Evolutionary conservation across 2,329 filamentous ascomycete species (phyloP), one percentile per base, ranked within the genome.

Genomic region (Karstenula rhodostoma): DNA sequence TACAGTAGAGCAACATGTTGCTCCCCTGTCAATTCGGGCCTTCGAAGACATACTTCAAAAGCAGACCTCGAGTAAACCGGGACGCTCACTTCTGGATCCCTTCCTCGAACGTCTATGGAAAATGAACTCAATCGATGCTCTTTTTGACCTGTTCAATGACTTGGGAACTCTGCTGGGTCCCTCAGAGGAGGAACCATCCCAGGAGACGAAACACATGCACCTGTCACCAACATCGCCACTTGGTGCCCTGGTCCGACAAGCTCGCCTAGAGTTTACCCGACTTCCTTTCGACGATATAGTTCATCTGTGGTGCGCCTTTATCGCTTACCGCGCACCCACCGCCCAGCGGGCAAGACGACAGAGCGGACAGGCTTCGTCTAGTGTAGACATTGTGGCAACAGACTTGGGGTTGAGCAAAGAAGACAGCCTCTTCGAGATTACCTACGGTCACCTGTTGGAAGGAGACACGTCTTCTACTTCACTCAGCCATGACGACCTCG

Each of bases 81-180:
- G 93, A 2, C 86, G 91, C 50, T 90, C 86, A n/a, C 80, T 97
- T n/a, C 95, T 94, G 88, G 93, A 98, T 73, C 81, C 90, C 2
- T 92, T 97, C 58, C 84, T 98, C 13, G 86, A 87, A 57, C 90
- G 89, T 64, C 81, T 98, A 25, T 98, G 95, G 94, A 84, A 85
- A 17, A 87, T 98, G 66, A 88, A 94, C 72, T 94, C 90, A 22
- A 85, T 96, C 12, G 87, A 98, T 78, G 87, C 89, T 0, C 80
- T 98, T n/a, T 88, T 94, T 71, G 82, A 83, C 1, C 94, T 96
- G 75, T 92, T 96, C 72, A 84, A 85, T 32, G 80, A 81, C 23
- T 82, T 90, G 17, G 78, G 81, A 4, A 77, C 78, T 25, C 78
- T 92, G 33, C 77, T 95, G 51, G 83, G 82, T 57, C 89, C 86